Evolutionary conservation across 345 rosid species (phyloP).

Genomic region (Populus alba): DNA sequence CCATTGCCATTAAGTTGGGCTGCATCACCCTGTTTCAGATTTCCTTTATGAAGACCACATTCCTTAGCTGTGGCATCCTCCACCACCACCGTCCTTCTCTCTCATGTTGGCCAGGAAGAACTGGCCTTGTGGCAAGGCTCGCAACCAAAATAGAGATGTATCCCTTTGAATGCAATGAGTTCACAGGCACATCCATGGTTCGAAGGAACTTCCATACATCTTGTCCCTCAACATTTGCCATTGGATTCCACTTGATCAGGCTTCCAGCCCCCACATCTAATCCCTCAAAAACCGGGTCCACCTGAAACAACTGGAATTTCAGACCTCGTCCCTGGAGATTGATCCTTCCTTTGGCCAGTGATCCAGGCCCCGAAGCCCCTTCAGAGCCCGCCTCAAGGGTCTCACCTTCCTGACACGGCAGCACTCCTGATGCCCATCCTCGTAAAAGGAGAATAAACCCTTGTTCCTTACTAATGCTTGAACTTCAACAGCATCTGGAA

Average conservation of each 20-base stretch:
- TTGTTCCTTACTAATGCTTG: constrained; percentile 86
- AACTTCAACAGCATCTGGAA: constrained; percentile 93
- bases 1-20: constrained; percentile 36
- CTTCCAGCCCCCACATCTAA: constrained; percentile 81
- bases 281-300: constrained; percentile 90
- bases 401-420: constrained; percentile 97
- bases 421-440: constrained; percentile 97
- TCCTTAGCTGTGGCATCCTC: constrained; percentile 98
- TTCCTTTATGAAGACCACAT: constrained; percentile 93
- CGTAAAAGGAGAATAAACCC: constrained; percentile 88
- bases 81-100: constrained; percentile 99
- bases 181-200: constrained; percentile 84
- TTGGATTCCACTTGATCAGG: constrained; percentile 95
- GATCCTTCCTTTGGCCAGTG: constrained; percentile 95
- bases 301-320: constrained; percentile 85
- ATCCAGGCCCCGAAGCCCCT: constrained; percentile 95
- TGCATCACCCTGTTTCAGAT: constrained; percentile 50
- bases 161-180: constrained; percentile 68
- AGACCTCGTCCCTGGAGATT: constrained; percentile 85
- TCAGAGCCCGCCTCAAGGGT: constrained; percentile 82
- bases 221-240: constrained; percentile 70
- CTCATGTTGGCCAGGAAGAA: constrained; percentile 95
- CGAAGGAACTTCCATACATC: constrained; percentile 84
- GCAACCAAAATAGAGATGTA: constrained; percentile 90
- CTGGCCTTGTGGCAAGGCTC: constrained; percentile 97